Conservation (phyloP, 805 yeast genomes). For the Suhomyces kilbournensis region DNA sequence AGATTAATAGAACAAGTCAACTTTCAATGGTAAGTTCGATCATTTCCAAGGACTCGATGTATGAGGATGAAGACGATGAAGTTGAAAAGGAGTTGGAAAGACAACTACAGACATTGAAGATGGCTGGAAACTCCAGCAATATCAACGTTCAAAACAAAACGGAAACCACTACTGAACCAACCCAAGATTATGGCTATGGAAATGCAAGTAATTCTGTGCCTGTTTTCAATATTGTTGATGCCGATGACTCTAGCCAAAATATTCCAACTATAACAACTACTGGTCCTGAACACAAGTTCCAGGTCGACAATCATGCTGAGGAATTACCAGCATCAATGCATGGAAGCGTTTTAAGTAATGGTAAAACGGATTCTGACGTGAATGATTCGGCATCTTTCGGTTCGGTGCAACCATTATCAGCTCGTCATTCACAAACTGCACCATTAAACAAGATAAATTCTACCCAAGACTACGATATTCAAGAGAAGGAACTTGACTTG, state of each 20-base stretch:
- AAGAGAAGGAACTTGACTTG: not conserved
- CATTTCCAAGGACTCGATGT: slow-evolving; percentile 32
- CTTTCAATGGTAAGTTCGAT: slow-evolving; percentile 43
- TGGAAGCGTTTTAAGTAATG: not conserved
- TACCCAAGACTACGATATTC: not conserved
- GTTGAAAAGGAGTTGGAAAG: slow-evolving; percentile 37
- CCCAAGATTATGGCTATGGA: not conserved
- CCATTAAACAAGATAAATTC: not conserved
- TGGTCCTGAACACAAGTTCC: not conserved
- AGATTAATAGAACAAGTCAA: slow-evolving; percentile 26
- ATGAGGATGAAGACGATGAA: slow-evolving; percentile 31
- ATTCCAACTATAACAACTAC: slow-evolving; percentile 2
- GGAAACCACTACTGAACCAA: not conserved
- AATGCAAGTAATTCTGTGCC: slow-evolving; percentile 4
- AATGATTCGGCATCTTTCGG: slow-evolving; percentile 15
- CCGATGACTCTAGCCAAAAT: not conserved
- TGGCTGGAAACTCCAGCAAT: slow-evolving; percentile 7
- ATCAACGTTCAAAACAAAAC: not conserved
- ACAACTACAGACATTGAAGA: slow-evolving; percentile 35
- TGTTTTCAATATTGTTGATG: slow-evolving; percentile 6
- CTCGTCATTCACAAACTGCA: slow-evolving; percentile 11
- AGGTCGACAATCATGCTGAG: not conserved
- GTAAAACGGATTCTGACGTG: slow-evolving; percentile 1
- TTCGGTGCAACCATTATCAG: slow-evolving; percentile 20
- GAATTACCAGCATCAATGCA: not conserved